Conservation (phyloP, 225 moss, liverwort and hornwort genomes). For the Anthoceros angustus region DNA sequence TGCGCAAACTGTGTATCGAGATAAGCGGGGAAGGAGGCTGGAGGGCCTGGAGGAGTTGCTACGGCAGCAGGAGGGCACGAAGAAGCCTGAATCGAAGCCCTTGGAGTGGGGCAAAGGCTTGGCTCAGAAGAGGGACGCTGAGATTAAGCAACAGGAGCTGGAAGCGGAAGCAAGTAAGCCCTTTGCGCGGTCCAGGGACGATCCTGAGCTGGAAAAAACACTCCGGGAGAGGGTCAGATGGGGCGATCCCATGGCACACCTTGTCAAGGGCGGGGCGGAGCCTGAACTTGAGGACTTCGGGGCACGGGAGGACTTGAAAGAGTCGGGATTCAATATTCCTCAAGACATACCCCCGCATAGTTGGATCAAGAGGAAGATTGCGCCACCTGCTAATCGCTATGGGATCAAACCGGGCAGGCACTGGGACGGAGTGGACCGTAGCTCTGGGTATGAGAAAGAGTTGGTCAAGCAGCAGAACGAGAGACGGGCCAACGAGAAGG, state of each 20-base stretch:
- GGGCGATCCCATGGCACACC: conserved; percentile 98
- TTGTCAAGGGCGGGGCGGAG: conserved; percentile 46
- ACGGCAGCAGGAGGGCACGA: conserved; percentile 71
- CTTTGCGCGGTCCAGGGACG: conserved; percentile 79
- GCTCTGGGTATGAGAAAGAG: conserved; percentile 67
- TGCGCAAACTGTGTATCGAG: conserved; percentile 79
- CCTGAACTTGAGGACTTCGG: conserved; percentile 63
- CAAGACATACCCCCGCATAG: conserved; percentile 75
- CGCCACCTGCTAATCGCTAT: conserved; percentile 75
- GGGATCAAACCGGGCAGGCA: conserved; percentile 86
- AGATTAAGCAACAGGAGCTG: conserved; percentile 37
- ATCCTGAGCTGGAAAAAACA: conserved; percentile 67
- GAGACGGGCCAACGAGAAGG: conserved; percentile 65
- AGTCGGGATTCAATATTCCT: conserved; percentile 78
- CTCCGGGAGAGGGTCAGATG: conserved; percentile 55
- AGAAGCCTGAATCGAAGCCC: conserved; percentile 50
- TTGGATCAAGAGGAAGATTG: conserved; percentile 66
- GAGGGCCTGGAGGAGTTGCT: conserved; percentile 86
- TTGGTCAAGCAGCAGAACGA: conserved; percentile 88
- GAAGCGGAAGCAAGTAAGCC: conserved; percentile 78
- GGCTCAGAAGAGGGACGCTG: conserved; percentile 68
- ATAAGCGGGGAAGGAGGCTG: conserved; percentile 78
- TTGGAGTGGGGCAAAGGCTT: conserved; percentile 97
- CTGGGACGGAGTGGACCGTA: conserved; percentile 94
- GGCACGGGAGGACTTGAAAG: conserved; percentile 79